Conservation (phyloP, 2,329 filamentous ascomycete genomes). For the Beauveria medogensis region DNA sequence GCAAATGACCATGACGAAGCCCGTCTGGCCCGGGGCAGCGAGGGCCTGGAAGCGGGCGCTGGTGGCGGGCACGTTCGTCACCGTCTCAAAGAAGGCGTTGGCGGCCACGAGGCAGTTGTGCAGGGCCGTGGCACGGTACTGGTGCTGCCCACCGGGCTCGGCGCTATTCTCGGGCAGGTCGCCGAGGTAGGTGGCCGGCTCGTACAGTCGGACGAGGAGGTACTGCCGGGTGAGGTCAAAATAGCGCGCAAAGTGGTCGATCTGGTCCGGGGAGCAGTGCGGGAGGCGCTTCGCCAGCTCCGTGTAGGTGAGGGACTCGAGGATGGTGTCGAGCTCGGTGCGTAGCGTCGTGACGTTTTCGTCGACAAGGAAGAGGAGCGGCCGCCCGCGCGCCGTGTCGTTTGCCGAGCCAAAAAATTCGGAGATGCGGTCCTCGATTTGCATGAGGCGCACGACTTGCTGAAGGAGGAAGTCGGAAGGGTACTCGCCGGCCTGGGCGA, state of each 20-base stretch:
- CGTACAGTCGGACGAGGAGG: constrained; percentile 29
- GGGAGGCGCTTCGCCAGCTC: constrained; percentile 14
- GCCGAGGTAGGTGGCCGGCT: constrained; percentile 29
- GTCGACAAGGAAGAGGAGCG: constrained; percentile 26
- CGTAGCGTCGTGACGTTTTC: constrained; percentile 25
- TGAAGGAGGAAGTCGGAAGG: constrained; percentile 25
- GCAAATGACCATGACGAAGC: constrained; percentile 20
- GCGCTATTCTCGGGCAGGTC: constrained; percentile 16
- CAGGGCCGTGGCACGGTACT: constrained; percentile 25
- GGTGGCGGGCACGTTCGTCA: constrained; percentile 22
- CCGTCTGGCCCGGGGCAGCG: constrained; percentile 18
- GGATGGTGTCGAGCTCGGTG: constrained; percentile 24
- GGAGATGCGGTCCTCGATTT: constrained; percentile 27
- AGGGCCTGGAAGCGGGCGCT: constrained; percentile 19
- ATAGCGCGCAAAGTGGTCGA: constrained; percentile 15
- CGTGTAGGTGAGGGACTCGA: constrained; percentile 21
- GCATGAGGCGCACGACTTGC: constrained; percentile 27
- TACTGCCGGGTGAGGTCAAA: constrained; percentile 28
- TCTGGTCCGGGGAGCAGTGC: constrained; percentile 6
- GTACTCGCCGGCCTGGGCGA: constrained; percentile 19
- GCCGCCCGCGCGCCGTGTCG: constrained; percentile 19
- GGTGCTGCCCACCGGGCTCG: constrained; percentile 14
- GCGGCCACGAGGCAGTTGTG: constrained; percentile 27
- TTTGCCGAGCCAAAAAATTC: constrained; percentile 24
- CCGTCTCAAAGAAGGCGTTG: constrained; percentile 24